A percentile compares a stretch with the other conserved stretches of the same genome.
Evolutionary conservation across 2,329 filamentous ascomycete genomes (phyloP).

Genomic region (Neonectria sp.): DNA sequence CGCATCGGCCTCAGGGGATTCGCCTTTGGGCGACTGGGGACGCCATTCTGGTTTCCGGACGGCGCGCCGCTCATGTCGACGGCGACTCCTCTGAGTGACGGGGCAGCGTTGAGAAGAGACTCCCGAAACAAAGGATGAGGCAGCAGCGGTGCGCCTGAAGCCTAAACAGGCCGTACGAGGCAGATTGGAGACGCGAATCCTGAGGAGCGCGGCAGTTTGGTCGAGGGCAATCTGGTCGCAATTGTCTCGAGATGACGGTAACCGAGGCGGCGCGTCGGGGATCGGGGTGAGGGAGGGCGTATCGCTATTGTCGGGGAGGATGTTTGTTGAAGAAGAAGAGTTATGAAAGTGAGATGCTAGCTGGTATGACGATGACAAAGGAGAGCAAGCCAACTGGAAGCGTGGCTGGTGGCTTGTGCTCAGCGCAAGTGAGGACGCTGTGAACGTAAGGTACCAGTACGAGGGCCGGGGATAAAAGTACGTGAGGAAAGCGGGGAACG

Average conservation of each 20-base stretch:
- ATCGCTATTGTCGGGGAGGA: slow-evolving; percentile 38
- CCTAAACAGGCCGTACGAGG: slow-evolving; percentile 9
- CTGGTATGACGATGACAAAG: slow-evolving; percentile 49
- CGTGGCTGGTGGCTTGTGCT: slow-evolving; percentile 39
- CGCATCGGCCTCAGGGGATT: slow-evolving; percentile 60
- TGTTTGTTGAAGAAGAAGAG: slow-evolving; percentile 30
- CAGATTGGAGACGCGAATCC: slow-evolving; percentile 1
- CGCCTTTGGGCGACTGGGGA: slow-evolving; percentile 49
- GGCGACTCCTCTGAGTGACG: slow-evolving; percentile 11
- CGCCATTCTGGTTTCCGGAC: slow-evolving; percentile 53
- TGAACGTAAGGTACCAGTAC: not conserved
- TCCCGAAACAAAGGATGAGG: slow-evolving; percentile 20
- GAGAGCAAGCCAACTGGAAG: slow-evolving; percentile 26
- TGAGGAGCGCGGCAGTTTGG: slow-evolving; percentile 7
- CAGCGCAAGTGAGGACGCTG: not conserved
- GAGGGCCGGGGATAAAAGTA: not conserved
- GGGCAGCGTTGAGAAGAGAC: slow-evolving; percentile 14
- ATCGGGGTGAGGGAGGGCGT: slow-evolving; percentile 3
- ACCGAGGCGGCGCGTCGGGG: not conserved
- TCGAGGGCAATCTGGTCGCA: slow-evolving; percentile 4
- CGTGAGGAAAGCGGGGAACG: not conserved
- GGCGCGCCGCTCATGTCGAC: slow-evolving; percentile 62
- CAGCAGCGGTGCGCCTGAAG: slow-evolving; percentile 30
- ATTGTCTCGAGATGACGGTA: slow-evolving; percentile 15
- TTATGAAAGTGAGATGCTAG: slow-evolving; percentile 7